Conservation (phyloP, 2,329 filamentous ascomycete genomes). For the Sporothrix curviconia region DNA sequence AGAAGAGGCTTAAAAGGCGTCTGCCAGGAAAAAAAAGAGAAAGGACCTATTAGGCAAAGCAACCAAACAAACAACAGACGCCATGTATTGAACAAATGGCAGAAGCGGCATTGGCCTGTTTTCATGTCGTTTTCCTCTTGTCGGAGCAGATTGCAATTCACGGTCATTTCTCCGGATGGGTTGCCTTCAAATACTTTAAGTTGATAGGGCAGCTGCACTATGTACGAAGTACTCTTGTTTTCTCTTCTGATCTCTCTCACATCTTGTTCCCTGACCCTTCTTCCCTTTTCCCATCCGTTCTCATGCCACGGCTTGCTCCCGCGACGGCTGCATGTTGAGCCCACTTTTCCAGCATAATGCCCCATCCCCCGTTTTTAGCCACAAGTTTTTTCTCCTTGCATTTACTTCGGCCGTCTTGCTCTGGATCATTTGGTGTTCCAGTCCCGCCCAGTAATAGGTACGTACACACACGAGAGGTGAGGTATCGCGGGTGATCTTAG, state of each 20-base stretch:
- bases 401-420: background rate
- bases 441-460: background rate
- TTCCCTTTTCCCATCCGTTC: background rate
- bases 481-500: background rate
- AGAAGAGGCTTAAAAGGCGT: background rate
- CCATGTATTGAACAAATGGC: background rate
- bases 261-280: background rate
- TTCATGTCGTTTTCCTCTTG: background rate
- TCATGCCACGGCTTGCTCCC: conserved; percentile 1
- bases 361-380: conserved; percentile 1
- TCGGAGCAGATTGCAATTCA: background rate
- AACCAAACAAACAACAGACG: no score
- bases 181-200: no score
- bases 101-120: background rate
- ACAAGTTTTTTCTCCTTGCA: background rate
- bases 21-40: background rate
- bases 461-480: background rate
- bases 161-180: background rate
- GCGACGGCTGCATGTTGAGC: background rate
- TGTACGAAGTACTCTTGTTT: background rate
- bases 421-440: no score
- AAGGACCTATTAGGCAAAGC: no score
- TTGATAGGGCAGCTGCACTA: background rate
- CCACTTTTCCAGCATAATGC: conserved; percentile 3
- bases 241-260: background rate